These are phyloP conservation scores for Omphalotus olearius DNA, from an alignment of 1,284 basidiomycete genomes.

Conservation along the genomic window DNA sequence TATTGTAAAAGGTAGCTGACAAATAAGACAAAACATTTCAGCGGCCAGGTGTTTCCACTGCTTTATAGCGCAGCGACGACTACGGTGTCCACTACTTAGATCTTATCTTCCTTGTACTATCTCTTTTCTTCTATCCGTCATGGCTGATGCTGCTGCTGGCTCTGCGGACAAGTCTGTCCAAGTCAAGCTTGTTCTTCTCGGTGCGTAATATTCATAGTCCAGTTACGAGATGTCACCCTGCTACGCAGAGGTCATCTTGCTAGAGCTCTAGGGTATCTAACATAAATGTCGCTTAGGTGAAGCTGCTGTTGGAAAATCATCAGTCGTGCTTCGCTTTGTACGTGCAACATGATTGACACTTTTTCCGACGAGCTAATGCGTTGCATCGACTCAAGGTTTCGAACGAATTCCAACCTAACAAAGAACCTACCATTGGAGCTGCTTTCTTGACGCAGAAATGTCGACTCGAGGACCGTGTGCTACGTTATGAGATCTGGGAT, in stretches of 20 bases:
- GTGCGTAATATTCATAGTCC: slow-evolving; percentile 37
- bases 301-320: slow-evolving; percentile 99
- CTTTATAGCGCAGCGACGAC: too few relatives aligned
- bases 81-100: not conserved
- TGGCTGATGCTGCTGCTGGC: slow-evolving; percentile 70
- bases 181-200: slow-evolving; percentile 86
- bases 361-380: slow-evolving; percentile 12
- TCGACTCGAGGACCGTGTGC: slow-evolving; percentile 84
- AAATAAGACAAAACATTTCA: slow-evolving; percentile 8
- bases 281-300: slow-evolving; percentile 59
- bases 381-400: slow-evolving; percentile 52
- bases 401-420: slow-evolving; percentile 95
- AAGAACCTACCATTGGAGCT: slow-evolving; percentile 97
- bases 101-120: slow-evolving; percentile 3
- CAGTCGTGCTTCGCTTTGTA: slow-evolving; percentile 96
- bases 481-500: slow-evolving; percentile 97
- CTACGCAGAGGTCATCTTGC: too few relatives aligned
- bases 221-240: slow-evolving; percentile 7
- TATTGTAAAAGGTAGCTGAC: not conserved
- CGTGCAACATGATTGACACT: slow-evolving; percentile 27
- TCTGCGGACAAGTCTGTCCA: slow-evolving; percentile 82
- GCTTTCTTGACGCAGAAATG: slow-evolving; percentile 93
- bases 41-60: too few relatives aligned
- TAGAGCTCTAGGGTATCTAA: too few relatives aligned
- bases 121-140: slow-evolving; percentile 26